A percentile compares a stretch with the other conserved stretches of the same genome.
Conservation (phyloP, 352 stramenopile species). For the Phytopythium litorale region DNA sequence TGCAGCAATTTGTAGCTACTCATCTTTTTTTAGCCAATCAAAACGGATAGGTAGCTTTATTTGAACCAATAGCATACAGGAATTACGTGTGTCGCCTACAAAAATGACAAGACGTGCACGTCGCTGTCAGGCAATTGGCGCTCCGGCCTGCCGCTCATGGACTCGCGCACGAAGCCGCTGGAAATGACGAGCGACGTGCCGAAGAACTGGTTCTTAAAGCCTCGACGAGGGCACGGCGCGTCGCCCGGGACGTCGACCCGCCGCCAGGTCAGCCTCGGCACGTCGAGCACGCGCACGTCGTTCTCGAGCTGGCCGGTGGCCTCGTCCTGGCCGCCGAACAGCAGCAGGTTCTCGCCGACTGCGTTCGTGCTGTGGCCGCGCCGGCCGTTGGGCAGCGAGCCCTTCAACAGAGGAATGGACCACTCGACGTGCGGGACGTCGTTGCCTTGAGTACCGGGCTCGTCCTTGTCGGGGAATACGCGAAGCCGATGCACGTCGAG, state of each 20-base stretch:
- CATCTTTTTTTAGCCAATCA: background rate
- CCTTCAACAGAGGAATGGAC: slow-evolving; percentile 26
- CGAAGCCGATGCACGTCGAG: slow-evolving; percentile 42
- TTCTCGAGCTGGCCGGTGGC: slow-evolving; percentile 41
- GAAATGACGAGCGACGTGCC: slow-evolving; percentile 68
- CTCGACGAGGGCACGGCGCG: slow-evolving; percentile 46
- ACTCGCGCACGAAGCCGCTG: slow-evolving; percentile 59
- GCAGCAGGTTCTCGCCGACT: slow-evolving; percentile 50
- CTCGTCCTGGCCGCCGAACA: slow-evolving; percentile 62
- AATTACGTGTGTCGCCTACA: slow-evolving; percentile 5
- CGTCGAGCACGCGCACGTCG: slow-evolving; percentile 45
- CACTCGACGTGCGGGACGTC: slow-evolving; percentile 25
- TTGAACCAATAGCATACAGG: too few species aligned
- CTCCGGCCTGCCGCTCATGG: slow-evolving; percentile 34
- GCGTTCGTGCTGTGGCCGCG: slow-evolving; percentile 58
- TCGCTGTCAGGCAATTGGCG: slow-evolving; percentile 58
- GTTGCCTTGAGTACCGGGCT: slow-evolving; percentile 5
- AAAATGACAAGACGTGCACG: slow-evolving; percentile 40
- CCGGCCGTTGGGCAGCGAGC: slow-evolving; percentile 34
- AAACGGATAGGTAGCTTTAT: background rate
- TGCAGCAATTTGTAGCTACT: too few species aligned
- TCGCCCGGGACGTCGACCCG: slow-evolving; percentile 26
- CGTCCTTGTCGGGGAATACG: slow-evolving; percentile 7
- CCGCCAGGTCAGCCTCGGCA: slow-evolving; percentile 28
- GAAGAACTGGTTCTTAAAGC: slow-evolving; percentile 82